Percentiles rank a stretch among this genome's conserved stretches.
These are phyloP conservation scores for Porcisia deanei DNA, from an alignment of 208 protist genomes.

Conservation along the genomic window DNA sequence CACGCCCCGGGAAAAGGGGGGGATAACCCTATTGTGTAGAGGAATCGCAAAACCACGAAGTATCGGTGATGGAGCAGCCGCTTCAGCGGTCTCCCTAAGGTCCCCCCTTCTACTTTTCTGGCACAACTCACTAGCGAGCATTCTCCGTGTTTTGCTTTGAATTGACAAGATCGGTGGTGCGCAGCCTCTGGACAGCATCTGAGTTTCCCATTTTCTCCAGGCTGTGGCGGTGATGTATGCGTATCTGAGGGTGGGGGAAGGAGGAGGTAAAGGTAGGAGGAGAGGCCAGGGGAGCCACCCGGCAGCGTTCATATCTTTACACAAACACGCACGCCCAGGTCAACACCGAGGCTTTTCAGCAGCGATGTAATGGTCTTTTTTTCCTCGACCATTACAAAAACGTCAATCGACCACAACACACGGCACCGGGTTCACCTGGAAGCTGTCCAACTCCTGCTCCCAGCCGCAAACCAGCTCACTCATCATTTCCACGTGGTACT, in stretches of 20 bases:
- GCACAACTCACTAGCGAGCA: not conserved
- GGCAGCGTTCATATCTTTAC: no score
- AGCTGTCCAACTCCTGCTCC: constrained; percentile 62
- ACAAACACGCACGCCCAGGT: not conserved
- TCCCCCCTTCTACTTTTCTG: not conserved
- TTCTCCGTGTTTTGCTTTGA: not conserved
- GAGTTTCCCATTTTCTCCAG: not conserved
- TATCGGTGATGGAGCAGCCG: no score
- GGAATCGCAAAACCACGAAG: no score
- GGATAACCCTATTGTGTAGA: no score
- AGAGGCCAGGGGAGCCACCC: not conserved
- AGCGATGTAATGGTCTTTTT: not conserved
- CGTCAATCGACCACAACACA: constrained; percentile 54
- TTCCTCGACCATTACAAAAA: not conserved
- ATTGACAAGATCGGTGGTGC: not conserved
- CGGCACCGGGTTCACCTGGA: constrained; percentile 77
- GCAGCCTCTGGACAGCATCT: not conserved
- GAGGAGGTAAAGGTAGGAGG: not conserved
- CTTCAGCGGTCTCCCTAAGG: no score
- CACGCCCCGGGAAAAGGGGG: no score
- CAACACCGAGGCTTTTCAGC: not conserved
- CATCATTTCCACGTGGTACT: constrained; percentile 58
- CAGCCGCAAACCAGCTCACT: constrained; percentile 73
- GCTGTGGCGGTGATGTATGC: not conserved
- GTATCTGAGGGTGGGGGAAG: not conserved